A percentile compares a stretch with the other conserved stretches of the same genome.
phyloP scores from a whole-genome alignment of 306 rosid genomes.

The Prunus fruticosa region DNA sequence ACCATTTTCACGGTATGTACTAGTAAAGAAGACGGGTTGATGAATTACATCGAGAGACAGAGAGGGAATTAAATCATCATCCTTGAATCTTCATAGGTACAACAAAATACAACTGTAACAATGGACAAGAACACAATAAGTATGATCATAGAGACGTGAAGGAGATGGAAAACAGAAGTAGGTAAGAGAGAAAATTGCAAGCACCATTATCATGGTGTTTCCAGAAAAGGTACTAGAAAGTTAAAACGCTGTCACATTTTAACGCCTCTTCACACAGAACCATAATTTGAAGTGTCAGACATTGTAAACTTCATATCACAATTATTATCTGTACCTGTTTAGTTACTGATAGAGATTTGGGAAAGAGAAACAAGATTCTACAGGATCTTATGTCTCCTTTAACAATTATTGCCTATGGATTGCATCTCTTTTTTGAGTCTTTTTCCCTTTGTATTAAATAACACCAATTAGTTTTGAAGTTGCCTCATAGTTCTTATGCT shows the following conservation, averaged over 20 bases:
- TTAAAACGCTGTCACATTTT: neutral
- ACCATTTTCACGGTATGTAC: neutral
- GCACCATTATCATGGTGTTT: neutral
- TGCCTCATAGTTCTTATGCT: neutral
- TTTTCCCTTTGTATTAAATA: too few relatives aligned
- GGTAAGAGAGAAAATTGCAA: neutral
- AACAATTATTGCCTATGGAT: too few relatives aligned
- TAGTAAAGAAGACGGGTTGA: neutral
- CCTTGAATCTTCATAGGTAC: neutral
- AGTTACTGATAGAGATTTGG: neutral
- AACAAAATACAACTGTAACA: neutral
- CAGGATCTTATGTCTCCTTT: too few relatives aligned
- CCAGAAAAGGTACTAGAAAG: neutral
- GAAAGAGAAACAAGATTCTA: too few relatives aligned
- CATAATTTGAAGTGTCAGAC: neutral
- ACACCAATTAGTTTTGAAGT: too few relatives aligned
- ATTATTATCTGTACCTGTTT: neutral
- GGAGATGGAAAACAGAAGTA: neutral
- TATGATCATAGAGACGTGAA: neutral
- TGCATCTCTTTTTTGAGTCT: too few relatives aligned
- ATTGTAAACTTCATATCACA: neutral
- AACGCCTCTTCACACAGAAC: neutral
- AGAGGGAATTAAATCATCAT: neutral
- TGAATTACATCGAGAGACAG: neutral
- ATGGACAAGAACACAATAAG: neutral